Percentiles rank a stretch among this genome's conserved stretches.
Conservation (phyloP, 2,329 filamentous ascomycete species). For the Penicillium sp. region DNA sequence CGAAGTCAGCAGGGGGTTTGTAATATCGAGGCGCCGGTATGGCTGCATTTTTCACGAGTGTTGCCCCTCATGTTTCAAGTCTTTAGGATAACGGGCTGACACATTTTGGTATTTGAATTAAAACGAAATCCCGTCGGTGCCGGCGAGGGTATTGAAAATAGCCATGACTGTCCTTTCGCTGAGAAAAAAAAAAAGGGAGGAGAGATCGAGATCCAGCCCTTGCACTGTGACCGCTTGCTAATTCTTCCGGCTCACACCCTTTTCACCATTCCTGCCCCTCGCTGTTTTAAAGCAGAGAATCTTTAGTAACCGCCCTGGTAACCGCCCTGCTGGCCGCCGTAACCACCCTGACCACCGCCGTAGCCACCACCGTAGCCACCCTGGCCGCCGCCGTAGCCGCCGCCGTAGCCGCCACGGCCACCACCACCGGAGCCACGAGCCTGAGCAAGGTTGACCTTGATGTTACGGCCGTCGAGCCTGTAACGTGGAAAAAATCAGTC, state of each 20-base stretch:
- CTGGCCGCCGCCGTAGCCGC: background rate
- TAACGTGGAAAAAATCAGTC: background rate
- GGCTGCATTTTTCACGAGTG: background rate
- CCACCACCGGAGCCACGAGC: background rate
- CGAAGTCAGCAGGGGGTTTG: background rate
- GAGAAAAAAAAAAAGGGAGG: background rate
- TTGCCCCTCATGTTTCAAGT: background rate
- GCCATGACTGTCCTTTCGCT: background rate
- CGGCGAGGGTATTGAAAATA: background rate
- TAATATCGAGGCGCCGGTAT: background rate
- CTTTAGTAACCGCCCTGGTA: background rate
- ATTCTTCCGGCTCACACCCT: background rate
- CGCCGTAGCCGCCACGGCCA: constrained; percentile 4
- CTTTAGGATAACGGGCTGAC: background rate
- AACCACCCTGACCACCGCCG: background rate
- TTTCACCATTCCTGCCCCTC: background rate
- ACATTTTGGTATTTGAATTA: background rate
- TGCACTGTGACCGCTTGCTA: background rate
- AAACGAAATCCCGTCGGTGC: background rate
- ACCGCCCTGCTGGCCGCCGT: background rate
- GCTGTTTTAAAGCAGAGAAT: background rate
- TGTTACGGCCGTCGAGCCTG: constrained; percentile 15
- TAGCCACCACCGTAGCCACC: background rate
- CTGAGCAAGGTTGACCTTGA: constrained; percentile 15
- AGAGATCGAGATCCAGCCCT: background rate